phyloP scores from a whole-genome alignment of 2,329 filamentous ascomycete species.

The Zymoseptoria ardabiliae region DNA sequence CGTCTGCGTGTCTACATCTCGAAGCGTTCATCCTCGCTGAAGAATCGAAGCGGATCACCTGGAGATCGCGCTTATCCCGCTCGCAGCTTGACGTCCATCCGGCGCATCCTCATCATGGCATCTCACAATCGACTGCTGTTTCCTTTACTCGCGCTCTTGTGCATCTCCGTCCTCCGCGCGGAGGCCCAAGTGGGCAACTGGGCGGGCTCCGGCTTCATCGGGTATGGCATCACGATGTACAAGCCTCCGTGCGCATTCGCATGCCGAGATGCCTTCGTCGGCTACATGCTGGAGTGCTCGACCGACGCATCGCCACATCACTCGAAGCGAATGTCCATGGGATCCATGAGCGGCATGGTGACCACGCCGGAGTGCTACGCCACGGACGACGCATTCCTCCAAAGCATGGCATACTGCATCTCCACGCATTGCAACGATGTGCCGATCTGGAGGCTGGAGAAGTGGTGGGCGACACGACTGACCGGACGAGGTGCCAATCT shows the following conservation, averaged over 20 bases:
- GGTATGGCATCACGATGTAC: constrained; percentile 20
- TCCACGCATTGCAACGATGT: constrained; percentile 18
- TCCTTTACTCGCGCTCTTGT: not conserved
- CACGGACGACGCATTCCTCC: constrained; percentile 21
- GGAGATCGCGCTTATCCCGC: no score
- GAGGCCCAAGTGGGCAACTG: not conserved
- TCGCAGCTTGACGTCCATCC: not conserved
- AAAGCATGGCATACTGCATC: constrained; percentile 28
- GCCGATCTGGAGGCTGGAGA: constrained; percentile 20
- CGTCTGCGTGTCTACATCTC: not conserved
- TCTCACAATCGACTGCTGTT: not conserved
- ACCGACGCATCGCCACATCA: constrained; percentile 4
- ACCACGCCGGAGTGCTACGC: constrained; percentile 25
- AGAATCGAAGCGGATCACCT: no score
- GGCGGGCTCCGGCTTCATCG: constrained; percentile 12
- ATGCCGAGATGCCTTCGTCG: constrained; percentile 14
- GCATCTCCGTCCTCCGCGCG: not conserved
- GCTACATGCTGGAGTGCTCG: constrained; percentile 10
- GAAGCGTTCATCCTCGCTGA: no score
- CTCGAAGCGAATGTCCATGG: constrained; percentile 3
- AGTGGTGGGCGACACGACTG: constrained; percentile 25
- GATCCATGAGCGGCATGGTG: not conserved
- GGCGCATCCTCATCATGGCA: not conserved
- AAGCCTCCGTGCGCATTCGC: constrained; percentile 19
- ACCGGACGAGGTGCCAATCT: constrained; percentile 8